Base-by-base conservation (phyloP, 805 yeast genomes). In the Barnettozyma populi region DNA sequence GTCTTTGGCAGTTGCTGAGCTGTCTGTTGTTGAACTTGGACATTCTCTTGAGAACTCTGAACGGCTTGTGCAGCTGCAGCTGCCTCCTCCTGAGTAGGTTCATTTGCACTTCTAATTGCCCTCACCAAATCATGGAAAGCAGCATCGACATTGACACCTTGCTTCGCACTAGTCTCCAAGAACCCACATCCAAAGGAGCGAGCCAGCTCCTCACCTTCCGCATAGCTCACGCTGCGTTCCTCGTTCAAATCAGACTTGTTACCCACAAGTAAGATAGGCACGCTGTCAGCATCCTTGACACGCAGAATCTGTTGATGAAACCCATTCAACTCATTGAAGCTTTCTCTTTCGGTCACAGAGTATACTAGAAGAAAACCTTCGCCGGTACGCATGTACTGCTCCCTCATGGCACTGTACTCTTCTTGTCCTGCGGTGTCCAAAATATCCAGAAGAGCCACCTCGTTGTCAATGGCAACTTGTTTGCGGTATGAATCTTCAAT, bases 371-470 rank as follows among this genome's bases (percentile, higher is more conserved):
- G 69, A 59, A 90, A 90, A 14, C 97, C 98, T 67, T 90, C 96
- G 39, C 97, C 97, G 2, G 96, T 88, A 52, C 95, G 79, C 95
- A 90, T 90, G 67, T 90, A 90, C 66, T 89, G 94, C 64, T 92
- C 98, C 58, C 90, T 72, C 89, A 85, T 82, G 18, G 97, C 96
- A 47, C 89, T 80, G 66, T 90, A 90, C 68, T 90, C 97, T 67
- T 92, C 98, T 73, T 90, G 97, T 37, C 99, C 99, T 2, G 99
- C 99, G 19, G 99, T 94, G 67, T 94, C 99, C 61, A 94, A 77
- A 37, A 94, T 90, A 66, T 94, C 99, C 53, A 86, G 69, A 21
- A 86, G 74, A 1, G 87, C 82, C 34, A 81, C 85, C 62, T 84
- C 87, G 50, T 79, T 80, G 64, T 90, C 96, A 36, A 94, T 81